These are phyloP conservation scores for Didymella sp. DNA, from an alignment of 2,329 filamentous ascomycete genomes.

Conservation along the genomic window DNA sequence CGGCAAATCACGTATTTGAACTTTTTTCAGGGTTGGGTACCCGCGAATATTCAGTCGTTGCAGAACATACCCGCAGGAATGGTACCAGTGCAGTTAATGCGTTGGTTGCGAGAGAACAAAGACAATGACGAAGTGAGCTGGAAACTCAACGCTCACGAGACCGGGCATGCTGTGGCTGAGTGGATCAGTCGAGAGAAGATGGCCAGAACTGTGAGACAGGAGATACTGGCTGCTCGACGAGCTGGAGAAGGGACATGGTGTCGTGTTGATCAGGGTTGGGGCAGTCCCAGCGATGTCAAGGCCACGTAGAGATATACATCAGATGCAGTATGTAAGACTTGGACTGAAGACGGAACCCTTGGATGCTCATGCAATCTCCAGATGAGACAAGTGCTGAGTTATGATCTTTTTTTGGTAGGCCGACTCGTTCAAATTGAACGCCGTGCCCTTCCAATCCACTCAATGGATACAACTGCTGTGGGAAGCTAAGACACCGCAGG, in stretches of 20 bases:
- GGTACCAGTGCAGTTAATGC: constrained; percentile 44
- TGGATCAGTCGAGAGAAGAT: constrained; percentile 52
- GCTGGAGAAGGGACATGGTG: constrained; percentile 39
- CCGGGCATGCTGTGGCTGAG: constrained; percentile 29
- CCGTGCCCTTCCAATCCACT: too few relatives aligned
- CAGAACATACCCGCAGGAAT: constrained; percentile 47
- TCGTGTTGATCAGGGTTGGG: constrained; percentile 49
- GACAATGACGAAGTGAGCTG: constrained; percentile 26
- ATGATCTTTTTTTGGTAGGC: too few relatives aligned
- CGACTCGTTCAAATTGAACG: too few relatives aligned
- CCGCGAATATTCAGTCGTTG: constrained; percentile 38
- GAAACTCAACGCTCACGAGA: constrained; percentile 30
- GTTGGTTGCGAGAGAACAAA: constrained; percentile 46
- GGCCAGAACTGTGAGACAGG: constrained; percentile 38
- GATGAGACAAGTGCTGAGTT: too few relatives aligned
- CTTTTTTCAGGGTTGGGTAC: constrained; percentile 55
- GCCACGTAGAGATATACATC: not conserved
- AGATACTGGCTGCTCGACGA: constrained; percentile 42
- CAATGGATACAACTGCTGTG: too few relatives aligned
- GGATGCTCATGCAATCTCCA: too few relatives aligned
- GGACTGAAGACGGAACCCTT: too few relatives aligned
- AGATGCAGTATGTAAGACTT: not conserved
- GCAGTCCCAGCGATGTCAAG: constrained; percentile 6
- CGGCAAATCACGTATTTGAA: constrained; percentile 53
- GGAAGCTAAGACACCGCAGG: too few relatives aligned